Conservation (phyloP, 306 rosid species). For the Vigna angularis region DNA sequence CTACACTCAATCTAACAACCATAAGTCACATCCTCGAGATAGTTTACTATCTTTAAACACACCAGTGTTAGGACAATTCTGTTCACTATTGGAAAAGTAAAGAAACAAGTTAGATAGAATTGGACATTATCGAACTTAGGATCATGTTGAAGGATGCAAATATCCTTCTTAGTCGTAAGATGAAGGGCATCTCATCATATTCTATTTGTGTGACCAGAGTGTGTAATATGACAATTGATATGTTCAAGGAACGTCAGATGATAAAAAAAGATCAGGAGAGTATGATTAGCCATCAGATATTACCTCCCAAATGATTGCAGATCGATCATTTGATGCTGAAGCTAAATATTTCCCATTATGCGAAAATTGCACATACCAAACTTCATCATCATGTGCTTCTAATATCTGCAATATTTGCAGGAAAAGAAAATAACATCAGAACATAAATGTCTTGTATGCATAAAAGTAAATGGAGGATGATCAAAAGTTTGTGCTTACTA, state of each 20-base stretch:
- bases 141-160: conserved; percentile 25
- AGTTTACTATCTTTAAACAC: neutral
- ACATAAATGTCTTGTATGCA: conserved; percentile 5
- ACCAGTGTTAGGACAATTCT: neutral
- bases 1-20: conserved; percentile 21
- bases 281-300: conserved; percentile 40
- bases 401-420: conserved; percentile 59
- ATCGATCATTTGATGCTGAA: conserved; percentile 82
- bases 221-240: conserved; percentile 24
- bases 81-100: neutral
- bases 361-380: conserved; percentile 92
- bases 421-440: conserved; percentile 41
- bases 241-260: conserved; percentile 16
- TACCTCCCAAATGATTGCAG: conserved; percentile 98
- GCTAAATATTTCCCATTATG: conserved; percentile 89
- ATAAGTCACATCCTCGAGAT: neutral
- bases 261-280: conserved; percentile 31
- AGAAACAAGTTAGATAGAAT: neutral
- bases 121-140: conserved; percentile 1
- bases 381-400: conserved; percentile 81
- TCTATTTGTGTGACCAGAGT: conserved; percentile 19
- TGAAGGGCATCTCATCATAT: neutral
- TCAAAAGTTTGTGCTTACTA: neutral
- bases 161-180: conserved; percentile 9
- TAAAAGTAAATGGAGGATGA: conserved; percentile 32